Base-by-base conservation (phyloP, 345 rosid species). In the Turritis glabra region DNA sequence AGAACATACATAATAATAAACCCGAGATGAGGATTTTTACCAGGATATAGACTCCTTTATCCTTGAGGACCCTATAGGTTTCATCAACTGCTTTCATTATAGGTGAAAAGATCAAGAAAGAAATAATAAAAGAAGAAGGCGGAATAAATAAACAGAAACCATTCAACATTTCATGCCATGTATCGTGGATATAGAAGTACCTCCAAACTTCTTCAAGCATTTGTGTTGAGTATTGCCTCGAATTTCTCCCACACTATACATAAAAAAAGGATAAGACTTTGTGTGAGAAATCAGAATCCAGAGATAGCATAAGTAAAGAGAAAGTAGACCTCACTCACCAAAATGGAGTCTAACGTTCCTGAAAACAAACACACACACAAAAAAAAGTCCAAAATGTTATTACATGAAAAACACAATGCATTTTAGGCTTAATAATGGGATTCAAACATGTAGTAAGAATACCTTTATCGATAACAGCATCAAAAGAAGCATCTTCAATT, bases 61-160 rank as follows among this genome's bases (percentile, higher is more conserved):
- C 92, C 97, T 86, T 93, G 84, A 93, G 98, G 59, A 90, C 98
- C 97, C 98, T 90, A 90, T 82, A 92, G 91, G 83, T 79, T 89
- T 78, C 58, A 90, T 84, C 86, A 86, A 90, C 98, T 87, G 90
- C 90, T 86, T 86, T 93, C 93, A 89, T 89, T 93, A 87, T 87
- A 81, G 84, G 81, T 87, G 87, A 83, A 85, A 64, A 64, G 66
- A 86, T 90, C 89, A 90, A 88, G 90, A 81, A 76, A 82, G 78
- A 83, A 80, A 80, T 54, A 13, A 56, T 5, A 80, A 0, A 43
- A 80, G 74, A 8, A 72, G 59, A 66, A 66, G 73, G 41, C 12
- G 32, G 1, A 57, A 25, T 4, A 44, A 47, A 51, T n/a, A n/a
- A 64, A 26, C 37, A 76, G 14, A 55, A 67, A 44, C n/a, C 53